phyloP scores from a whole-genome alignment of 768 basidiomycete genomes.

The Panus rudis region DNA sequence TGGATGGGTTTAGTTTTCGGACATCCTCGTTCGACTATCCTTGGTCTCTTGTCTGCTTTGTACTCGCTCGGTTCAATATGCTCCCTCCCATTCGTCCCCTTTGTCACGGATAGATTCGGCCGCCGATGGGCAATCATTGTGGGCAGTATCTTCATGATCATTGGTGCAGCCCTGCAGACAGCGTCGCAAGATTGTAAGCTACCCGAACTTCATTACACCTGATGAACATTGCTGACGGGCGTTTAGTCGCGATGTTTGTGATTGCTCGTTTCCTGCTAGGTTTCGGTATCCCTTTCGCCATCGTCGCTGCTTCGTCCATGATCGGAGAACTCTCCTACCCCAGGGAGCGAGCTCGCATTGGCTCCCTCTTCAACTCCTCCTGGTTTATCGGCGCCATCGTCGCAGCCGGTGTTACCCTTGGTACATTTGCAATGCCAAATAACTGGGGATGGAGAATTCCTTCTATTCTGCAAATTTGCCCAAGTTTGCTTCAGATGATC shows the following conservation, averaged over 20 bases:
- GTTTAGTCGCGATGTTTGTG: slow-evolving; percentile 52
- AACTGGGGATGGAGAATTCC: slow-evolving; percentile 71
- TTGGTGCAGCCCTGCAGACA: slow-evolving; percentile 20
- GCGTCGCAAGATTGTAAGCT: slow-evolving; percentile 32
- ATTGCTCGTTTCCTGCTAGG: slow-evolving; percentile 49
- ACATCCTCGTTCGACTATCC: slow-evolving; percentile 43
- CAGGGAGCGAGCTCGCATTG: slow-evolving; percentile 59
- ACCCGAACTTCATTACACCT: not conserved
- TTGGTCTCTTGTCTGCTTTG: slow-evolving; percentile 52
- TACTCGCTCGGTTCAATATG: slow-evolving; percentile 55
- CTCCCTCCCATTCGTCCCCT: slow-evolving; percentile 46
- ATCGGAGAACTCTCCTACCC: slow-evolving; percentile 67
- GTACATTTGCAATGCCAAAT: slow-evolving; percentile 50
- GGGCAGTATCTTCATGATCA: slow-evolving; percentile 34
- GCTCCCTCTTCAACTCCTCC: slow-evolving; percentile 56
- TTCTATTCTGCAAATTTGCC: slow-evolving; percentile 50
- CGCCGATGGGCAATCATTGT: slow-evolving; percentile 44
- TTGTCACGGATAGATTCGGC: slow-evolving; percentile 44
- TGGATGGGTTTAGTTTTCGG: slow-evolving; percentile 37
- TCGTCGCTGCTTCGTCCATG: slow-evolving; percentile 58
- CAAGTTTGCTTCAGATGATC: slow-evolving; percentile 43
- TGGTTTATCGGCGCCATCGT: slow-evolving; percentile 57
- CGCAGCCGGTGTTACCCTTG: slow-evolving; percentile 54
- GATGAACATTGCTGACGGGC: not conserved
- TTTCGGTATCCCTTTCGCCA: slow-evolving; percentile 53